Evolutionary conservation across 2,329 filamentous ascomycete species (phyloP), one percentile per base, ranked within the genome.

Genomic region (Diaporthe ampelina): DNA sequence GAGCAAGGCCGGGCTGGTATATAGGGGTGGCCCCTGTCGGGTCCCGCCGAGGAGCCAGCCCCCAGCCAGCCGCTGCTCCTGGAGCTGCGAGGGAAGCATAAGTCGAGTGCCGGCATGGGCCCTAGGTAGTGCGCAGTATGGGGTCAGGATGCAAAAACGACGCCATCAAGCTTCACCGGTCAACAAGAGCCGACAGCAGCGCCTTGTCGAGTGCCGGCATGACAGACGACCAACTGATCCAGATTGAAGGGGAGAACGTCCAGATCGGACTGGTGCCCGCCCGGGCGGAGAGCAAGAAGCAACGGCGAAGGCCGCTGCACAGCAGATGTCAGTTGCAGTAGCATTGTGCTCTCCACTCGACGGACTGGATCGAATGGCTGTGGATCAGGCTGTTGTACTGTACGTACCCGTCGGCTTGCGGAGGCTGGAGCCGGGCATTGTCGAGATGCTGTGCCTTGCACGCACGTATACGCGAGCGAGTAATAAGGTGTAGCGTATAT

Each of bases 101-200:
- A 19, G 48, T 68, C 32, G 63, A 68, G 63, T 68, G 63, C 63
- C 63, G 63, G 48, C 63, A 68, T 68, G 45, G 48, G 32, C 63
- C 40, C 19, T 26, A 54, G 48, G 61, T 35, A 67, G 45, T 43
- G 45, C 45, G 15, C 58, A 29, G 58, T 29, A 61, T 65, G 43
- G 58, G 37, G 15, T 3, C 59, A 52, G 61, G 61, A 52, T 67
- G 63, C 63, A 67, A 52, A n/a, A 35, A 9, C 32, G 45, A 52
- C 29, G 48, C 63, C 63, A 68, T 54, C 7, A 54, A 54, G 63
- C 63, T 29, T 54, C 32, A 68, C 63, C 63, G 63, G 63, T 68
- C 48, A 54, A 9, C 17, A 52, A 68, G 48, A 54, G 35, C 63
- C 63, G 63, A 68, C 63, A 52, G 63, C 45, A 68, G 48, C 32